Conservation (phyloP, 2,329 filamentous ascomycete genomes). For the Phaeosphaeriaceae sp. region DNA sequence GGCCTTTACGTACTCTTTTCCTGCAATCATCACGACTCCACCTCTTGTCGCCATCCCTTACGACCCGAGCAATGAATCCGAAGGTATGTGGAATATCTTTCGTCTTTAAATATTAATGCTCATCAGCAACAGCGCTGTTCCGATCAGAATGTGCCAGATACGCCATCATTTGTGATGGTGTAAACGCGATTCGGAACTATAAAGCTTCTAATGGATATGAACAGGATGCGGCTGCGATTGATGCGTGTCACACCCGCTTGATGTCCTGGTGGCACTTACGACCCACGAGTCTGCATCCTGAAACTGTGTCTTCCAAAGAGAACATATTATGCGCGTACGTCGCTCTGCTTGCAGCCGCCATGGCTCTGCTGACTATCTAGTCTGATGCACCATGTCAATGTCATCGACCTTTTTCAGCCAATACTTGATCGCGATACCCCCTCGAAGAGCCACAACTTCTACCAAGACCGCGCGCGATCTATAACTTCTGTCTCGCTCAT, state of each 20-base stretch:
- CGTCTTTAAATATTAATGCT: not conserved
- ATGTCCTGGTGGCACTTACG: conserved; percentile 32
- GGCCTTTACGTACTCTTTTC: conserved; percentile 35
- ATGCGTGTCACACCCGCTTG: conserved; percentile 29
- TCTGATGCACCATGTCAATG: conserved; percentile 34
- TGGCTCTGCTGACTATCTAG: conserved; percentile 22
- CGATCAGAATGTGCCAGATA: conserved; percentile 35
- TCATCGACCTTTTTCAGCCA: conserved; percentile 34
- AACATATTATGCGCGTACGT: conserved; percentile 38
- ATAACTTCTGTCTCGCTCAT: conserved; percentile 23
- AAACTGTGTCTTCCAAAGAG: conserved; percentile 26
- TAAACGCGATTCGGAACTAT: conserved; percentile 17
- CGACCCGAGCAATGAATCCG: conserved; percentile 15
- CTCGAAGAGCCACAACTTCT: conserved; percentile 17
- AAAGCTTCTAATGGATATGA: conserved; percentile 5
- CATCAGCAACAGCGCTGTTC: conserved; percentile 30
- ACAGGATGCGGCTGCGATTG: conserved; percentile 20
- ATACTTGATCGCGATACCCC: conserved; percentile 19
- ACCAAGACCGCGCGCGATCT: conserved; percentile 23
- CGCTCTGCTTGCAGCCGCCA: not conserved
- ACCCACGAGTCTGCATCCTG: conserved; percentile 23
- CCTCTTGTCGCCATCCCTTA: conserved; percentile 35
- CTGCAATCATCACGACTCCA: conserved; percentile 25
- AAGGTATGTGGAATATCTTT: conserved; percentile 21
- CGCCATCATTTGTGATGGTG: conserved; percentile 32